Evolutionary conservation across 106 monocot species (phyloP), one percentile per base, ranked within the genome.

Genomic region (Dendrobium officinale): DNA sequence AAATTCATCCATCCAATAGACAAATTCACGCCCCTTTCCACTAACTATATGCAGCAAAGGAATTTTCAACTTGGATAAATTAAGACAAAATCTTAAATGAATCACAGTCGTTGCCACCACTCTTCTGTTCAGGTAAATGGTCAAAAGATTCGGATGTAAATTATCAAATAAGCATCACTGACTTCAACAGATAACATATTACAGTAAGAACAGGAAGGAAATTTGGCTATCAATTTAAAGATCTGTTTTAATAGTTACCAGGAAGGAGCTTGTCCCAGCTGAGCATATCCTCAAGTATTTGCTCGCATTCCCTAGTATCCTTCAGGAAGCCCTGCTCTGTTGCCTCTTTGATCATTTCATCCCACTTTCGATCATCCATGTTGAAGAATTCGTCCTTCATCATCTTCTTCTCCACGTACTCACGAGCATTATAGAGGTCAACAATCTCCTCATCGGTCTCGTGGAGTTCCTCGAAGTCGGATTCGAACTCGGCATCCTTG

Each of bases 271-370:
- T 98, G 81, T 94, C 94, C 83, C 85, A 98, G 80, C 83, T 91
- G 73, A 98, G 92, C 98, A 98, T 98, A 77, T 98, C 92, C 85
- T 98, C 98, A 6, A 98, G 87, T 73, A 95, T 95, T 4, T 81
- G 84, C 84, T 98, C 98, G 72, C 95, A 92, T 73, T 95, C 92
- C 66, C 86, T 86, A 24, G 91, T 95, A 48, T 93, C 91, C 82
- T 88, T 88, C 29, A 95, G 45, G 72, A 83, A 83, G 0, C 94
- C 94, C 59, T 89, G 74, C 66, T 95, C 98, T 1, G 82, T 92
- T 6, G 84, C 98, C 81, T 95, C 91, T 41, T 75, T 78, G 66
- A 98, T 86, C 88, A 91, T 89, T 3, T 89, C 89, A 58, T 98
- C 92, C 94, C 95, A 98, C 87, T 92, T 98, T 18, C 29, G 44